Percentiles rank a stretch among this genome's conserved stretches.
Evolutionary conservation across 768 basidiomycete genomes (phyloP).

Genomic region (Phanerochaete carnosa): DNA sequence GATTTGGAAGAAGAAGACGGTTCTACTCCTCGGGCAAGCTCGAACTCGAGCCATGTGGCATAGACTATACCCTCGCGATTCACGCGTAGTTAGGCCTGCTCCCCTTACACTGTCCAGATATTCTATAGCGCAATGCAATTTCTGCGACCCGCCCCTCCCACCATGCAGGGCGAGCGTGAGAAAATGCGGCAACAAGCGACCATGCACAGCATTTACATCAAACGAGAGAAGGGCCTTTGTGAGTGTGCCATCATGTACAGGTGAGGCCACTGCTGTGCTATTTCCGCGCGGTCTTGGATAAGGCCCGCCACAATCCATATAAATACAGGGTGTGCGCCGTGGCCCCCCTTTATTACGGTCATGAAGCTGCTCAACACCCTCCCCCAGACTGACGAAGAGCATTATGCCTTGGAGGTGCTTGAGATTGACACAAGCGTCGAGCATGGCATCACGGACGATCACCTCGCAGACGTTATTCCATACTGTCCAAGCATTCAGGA

Average conservation of each 20-base stretch:
- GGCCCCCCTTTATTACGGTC: not conserved
- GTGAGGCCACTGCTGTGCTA: not conserved
- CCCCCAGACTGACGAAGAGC: constrained; percentile 55
- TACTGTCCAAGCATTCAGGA: constrained; percentile 66
- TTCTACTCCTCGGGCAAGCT: not conserved
- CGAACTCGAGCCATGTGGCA: not conserved
- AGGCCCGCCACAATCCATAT: not conserved
- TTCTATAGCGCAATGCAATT: not conserved
- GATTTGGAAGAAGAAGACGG: constrained; percentile 21
- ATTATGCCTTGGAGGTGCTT: constrained; percentile 57
- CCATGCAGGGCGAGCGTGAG: not conserved
- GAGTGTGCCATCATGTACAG: not conserved
- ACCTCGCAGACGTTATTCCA: constrained; percentile 53
- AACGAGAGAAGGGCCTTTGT: not conserved
- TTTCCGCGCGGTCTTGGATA: not conserved
- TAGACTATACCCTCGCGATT: not conserved
- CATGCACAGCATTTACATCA: not conserved
- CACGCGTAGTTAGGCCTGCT: not conserved
- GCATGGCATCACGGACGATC: constrained; percentile 50
- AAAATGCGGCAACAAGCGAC: not conserved
- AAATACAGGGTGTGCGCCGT: not conserved
- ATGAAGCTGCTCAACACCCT: constrained; percentile 58
- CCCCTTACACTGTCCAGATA: not conserved
- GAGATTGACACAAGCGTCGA: constrained; percentile 41
- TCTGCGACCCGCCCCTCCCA: not conserved